These are phyloP conservation scores for Neurospora sp. DNA, from an alignment of 495 filamentous ascomycete genomes.

Conservation along the genomic window DNA sequence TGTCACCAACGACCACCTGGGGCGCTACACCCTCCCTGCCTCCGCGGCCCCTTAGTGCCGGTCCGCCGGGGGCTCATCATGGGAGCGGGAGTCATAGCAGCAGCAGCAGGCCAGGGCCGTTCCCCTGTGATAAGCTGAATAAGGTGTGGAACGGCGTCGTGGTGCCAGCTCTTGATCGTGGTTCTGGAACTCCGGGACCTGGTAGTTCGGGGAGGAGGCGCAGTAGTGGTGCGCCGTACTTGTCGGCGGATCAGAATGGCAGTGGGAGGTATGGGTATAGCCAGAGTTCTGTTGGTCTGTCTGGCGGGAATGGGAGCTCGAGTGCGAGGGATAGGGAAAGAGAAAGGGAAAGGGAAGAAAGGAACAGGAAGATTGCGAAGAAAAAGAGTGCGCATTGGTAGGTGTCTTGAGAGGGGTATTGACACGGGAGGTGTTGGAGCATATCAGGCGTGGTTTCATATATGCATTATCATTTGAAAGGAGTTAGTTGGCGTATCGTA, in stretches of 20 bases:
- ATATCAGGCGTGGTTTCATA: neutral
- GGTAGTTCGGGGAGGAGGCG: neutral
- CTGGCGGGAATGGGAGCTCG: conserved; percentile 4
- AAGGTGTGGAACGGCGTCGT: conserved; percentile 18
- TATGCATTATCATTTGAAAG: neutral
- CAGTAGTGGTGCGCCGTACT: neutral
- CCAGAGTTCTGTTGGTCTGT: neutral
- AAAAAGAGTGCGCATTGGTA: conserved; percentile 36
- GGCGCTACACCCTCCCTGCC: conserved; percentile 21
- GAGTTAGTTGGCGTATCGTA: neutral
- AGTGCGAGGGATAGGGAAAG: conserved; percentile 14
- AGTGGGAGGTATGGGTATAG: neutral
- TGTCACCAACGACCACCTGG: neutral
- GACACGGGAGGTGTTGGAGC: neutral
- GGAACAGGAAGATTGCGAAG: conserved; percentile 27
- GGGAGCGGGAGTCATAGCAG: neutral
- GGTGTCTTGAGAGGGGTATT: neutral
- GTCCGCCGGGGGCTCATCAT: conserved; percentile 12
- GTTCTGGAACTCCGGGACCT: neutral
- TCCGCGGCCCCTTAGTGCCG: conserved; percentile 32
- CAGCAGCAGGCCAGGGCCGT: conserved; percentile 9
- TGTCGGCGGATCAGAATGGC: neutral
- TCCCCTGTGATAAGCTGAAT: conserved; percentile 16
- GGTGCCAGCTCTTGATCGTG: neutral
- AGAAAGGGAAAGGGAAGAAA: conserved; percentile 19